Evolutionary conservation across 73 alveolate species (phyloP), one percentile per base, ranked within the genome.

Genomic region (Blepharisma stoltei): DNA sequence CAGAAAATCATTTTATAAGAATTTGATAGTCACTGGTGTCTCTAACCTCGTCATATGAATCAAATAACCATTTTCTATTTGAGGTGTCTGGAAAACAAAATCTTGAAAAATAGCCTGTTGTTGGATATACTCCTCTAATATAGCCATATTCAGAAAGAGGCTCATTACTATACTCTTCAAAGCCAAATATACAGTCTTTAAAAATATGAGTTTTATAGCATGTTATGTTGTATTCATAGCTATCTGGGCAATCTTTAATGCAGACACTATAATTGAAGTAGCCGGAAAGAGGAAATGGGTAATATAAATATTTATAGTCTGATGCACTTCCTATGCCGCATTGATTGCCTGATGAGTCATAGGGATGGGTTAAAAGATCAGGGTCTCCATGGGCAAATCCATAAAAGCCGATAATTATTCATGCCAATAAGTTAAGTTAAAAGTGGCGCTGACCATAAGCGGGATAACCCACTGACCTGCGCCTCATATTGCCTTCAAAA

Each of bases 361-460:
- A 94, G 14, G 95, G 86, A 66, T 91, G 86, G 37, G 86, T 77
- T 6, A 94, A 84, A 52, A 55, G 78, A 69, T 73, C 48, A 11
- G 98, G 99, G 53, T 91, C 92, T 11, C 99, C 99, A 78, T 89
- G 68, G 20, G 71, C 45, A 81, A 76, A 89, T 6, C 99, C 97
- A 41, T 89, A 84, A 43, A 83, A 76, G 9, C 91, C 91, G 0
- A 90, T 85, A 37, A 86, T 85, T 18, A 82, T 65, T 91, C 89
- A 89, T 67, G 90, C 97, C 25, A 85, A 76, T n/a, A n/a, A n/a
- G n/a, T n/a, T n/a, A n/a, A n/a, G n/a, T n/a, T n/a, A n/a, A n/a
- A n/a, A n/a, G n/a, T n/a, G n/a, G n/a, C n/a, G n/a, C n/a, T n/a
- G n/a, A n/a, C n/a, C n/a, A n/a, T n/a, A n/a, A n/a, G n/a, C n/a